Evolutionary conservation across 352 stramenopile genomes (phyloP).

Genomic region (Globisporangium abappressorium): DNA sequence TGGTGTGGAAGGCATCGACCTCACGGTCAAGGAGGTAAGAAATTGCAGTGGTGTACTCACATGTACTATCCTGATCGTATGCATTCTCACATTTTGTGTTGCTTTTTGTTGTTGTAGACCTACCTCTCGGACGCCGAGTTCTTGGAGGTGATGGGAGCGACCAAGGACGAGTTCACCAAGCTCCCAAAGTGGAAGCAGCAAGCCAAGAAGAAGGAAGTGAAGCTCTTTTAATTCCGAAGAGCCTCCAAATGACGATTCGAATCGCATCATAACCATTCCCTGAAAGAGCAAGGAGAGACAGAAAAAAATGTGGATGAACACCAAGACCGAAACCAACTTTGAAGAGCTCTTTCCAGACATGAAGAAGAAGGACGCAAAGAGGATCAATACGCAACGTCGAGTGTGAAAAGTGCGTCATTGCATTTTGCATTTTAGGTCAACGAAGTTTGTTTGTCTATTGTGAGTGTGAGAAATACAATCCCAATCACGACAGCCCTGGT

Average conservation of each 20-base stretch:
- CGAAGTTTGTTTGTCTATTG: neutral
- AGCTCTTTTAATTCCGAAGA: constrained; percentile 67
- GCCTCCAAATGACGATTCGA: neutral
- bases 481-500: neutral
- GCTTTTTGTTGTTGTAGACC: constrained; percentile 25
- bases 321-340: neutral
- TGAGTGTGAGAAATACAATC: neutral
- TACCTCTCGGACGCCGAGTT: constrained; percentile 87
- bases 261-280: neutral
- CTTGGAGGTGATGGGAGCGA: constrained; percentile 56
- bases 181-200: constrained; percentile 87
- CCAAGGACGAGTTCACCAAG: constrained; percentile 53
- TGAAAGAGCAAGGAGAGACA: neutral
- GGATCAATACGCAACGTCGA: neutral
- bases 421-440: constrained; percentile 1
- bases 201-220: constrained; percentile 84
- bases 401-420: neutral
- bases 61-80: constrained; percentile 9
- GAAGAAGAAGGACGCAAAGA: neutral
- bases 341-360: neutral
- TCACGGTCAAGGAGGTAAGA: constrained; percentile 65
- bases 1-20: constrained; percentile 77
- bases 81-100: constrained; percentile 4
- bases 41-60: neutral
- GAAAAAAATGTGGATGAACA: neutral